Evolutionary conservation across 495 filamentous ascomycete genomes (phyloP).

Genomic region (Aspergillus haitiensis): DNA sequence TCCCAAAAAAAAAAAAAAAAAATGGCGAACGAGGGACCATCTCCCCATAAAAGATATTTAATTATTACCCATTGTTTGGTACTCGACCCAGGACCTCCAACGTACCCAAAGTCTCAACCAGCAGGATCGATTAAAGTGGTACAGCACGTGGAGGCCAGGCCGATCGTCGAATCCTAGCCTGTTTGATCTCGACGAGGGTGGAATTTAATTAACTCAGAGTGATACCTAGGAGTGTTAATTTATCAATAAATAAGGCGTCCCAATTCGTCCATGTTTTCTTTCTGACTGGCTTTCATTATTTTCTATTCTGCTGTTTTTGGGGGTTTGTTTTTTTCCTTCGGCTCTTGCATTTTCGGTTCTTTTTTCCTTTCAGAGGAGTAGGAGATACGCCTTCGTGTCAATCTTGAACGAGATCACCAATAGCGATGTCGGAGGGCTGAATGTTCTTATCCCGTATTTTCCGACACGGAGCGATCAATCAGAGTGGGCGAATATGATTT

Average conservation of each 20-base stretch:
- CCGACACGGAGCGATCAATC: constrained; percentile 18
- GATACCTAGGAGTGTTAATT: background rate
- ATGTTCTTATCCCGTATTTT: constrained; percentile 5
- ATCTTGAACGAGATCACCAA: background rate
- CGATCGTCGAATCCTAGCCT: constrained; percentile 27
- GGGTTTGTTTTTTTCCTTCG: too few species aligned
- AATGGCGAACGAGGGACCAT: background rate
- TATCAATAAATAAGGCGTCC: constrained; percentile 1
- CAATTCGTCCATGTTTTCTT: too few species aligned
- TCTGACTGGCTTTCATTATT: too few species aligned
- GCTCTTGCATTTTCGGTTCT: too few species aligned
- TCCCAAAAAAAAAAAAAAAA: too few species aligned
- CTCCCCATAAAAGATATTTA: background rate
- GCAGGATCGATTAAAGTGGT: constrained; percentile 34
- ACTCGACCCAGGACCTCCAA: background rate
- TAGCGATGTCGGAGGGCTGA: constrained; percentile 13
- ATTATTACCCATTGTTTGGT: background rate
- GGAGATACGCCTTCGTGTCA: background rate
- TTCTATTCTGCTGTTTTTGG: too few species aligned
- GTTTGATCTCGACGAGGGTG: constrained; percentile 8
- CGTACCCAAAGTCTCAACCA: constrained; percentile 14
- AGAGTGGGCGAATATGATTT: constrained; percentile 12
- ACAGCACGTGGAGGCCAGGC: constrained; percentile 28
- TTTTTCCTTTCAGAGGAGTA: too few species aligned
- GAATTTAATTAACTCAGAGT: constrained; percentile 4